These are phyloP conservation scores for Fusarium oligoseptatum DNA, from an alignment of 2,329 filamentous ascomycete species.

Conservation along the genomic window DNA sequence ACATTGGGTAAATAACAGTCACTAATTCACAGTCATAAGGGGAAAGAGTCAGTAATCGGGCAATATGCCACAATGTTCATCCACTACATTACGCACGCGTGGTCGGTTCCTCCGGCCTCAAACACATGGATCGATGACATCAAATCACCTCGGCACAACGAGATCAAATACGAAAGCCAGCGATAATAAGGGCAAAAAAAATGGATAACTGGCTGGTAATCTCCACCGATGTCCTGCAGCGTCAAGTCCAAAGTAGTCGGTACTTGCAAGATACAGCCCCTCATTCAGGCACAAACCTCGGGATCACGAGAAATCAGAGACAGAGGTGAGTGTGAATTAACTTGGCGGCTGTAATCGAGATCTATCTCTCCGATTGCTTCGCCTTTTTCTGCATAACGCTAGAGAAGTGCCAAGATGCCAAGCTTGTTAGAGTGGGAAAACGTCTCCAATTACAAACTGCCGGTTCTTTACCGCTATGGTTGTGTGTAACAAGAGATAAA, in stretches of 20 bases:
- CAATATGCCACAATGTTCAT: background rate
- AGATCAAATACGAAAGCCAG: background rate
- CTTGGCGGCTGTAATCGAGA: background rate
- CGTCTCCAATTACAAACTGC: background rate
- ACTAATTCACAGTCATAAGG: background rate
- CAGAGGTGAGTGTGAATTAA: background rate
- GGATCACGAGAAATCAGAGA: background rate
- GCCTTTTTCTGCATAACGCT: background rate
- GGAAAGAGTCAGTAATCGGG: background rate
- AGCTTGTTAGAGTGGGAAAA: background rate
- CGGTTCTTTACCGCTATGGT: background rate
- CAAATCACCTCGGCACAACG: constrained; percentile 21
- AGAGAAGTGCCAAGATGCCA: background rate
- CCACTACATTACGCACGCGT: constrained; percentile 7
- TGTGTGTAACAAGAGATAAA: background rate
- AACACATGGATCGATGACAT: constrained; percentile 30
- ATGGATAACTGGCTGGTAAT: constrained; percentile 2
- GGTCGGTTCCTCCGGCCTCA: background rate
- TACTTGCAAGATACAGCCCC: constrained; percentile 13
- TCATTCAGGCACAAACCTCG: background rate
- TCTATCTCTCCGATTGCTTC: constrained; percentile 1
- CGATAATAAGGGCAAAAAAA: background rate
- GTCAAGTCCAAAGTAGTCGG: constrained; percentile 4
- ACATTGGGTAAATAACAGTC: background rate
- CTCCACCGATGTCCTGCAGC: constrained; percentile 17